Evolutionary conservation across 2,329 filamentous ascomycete species (phyloP), one percentile per base, ranked within the genome.

Genomic region (Tolypocladium tundrense): DNA sequence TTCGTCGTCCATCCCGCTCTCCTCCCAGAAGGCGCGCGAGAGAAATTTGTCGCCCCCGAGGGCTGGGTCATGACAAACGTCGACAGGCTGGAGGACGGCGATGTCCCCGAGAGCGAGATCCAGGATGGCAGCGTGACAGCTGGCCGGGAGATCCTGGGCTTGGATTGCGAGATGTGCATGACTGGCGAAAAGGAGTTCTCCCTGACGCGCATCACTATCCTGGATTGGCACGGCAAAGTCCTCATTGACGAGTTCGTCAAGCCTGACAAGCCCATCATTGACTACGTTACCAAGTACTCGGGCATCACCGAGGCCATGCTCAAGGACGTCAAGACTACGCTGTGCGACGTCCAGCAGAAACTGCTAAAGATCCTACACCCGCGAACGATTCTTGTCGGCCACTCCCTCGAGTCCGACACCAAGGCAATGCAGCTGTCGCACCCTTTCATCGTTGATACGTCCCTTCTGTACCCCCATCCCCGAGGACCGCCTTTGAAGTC

Each of bases 141-240:
- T 37, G 94, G 92, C 41, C 84, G 91, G 61, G 82, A 87, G 42
- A 77, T 97, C 13, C 77, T 95, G 54, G 88, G 91, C 1, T 78
- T 99, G 57, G 94, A 99, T 70, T 99, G 94, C 73, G 94, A 99
- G 73, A 99, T 99, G 94, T 96, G 92, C 70, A 86, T 91, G 74
- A 95, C 91, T 2, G 88, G 87, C 60, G 85, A 88, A 60, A 85
- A 85, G 53, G 83, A 90, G 63, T 90, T 88, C 62, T 90, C 92
- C 41, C 84, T 99, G 50, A 95, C 94, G 1, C 86, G 94, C 58
- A 88, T 97, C 69, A 97, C 91, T 69, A 72, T 97, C 43, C 77
- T 99, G 9, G 78, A 85, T 60, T 99, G 94, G 93, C 84, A 91
- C 64, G 92, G 92, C 54, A 83, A 85, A 40, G 82, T 89, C 11